phyloP scores from a whole-genome alignment of 148 eudicot genomes.

The Pouteria glomerata region DNA sequence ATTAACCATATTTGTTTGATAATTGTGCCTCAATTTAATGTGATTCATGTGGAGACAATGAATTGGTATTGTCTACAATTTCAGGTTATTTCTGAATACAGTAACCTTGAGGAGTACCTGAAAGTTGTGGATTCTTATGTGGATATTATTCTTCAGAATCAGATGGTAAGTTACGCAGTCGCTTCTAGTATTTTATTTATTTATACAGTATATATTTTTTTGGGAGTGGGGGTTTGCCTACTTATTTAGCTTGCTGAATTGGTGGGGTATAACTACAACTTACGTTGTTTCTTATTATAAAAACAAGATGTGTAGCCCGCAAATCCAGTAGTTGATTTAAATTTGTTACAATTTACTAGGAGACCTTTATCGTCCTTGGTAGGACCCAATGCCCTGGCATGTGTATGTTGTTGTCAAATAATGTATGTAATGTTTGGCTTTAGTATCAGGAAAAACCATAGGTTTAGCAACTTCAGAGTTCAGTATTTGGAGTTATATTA shows the following conservation, averaged over 20 bases:
- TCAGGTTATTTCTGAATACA: slow-evolving; percentile 44
- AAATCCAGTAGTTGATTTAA: neutral
- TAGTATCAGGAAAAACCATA: neutral
- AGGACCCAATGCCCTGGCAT: neutral
- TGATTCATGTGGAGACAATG: neutral
- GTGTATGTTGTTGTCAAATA: neutral
- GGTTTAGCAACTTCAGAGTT: neutral
- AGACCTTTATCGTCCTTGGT: neutral
- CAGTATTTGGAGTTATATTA: neutral
- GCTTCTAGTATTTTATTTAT: neutral
- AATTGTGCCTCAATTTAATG: neutral
- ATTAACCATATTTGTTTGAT: neutral
- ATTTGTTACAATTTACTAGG: neutral
- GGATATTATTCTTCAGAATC: slow-evolving; percentile 62
- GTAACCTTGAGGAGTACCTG: slow-evolving; percentile 48
- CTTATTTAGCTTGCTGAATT: neutral
- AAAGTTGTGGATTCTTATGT: slow-evolving; percentile 61
- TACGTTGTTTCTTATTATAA: neutral
- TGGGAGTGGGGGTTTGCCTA: neutral
- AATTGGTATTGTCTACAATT: slow-evolving; percentile 12
- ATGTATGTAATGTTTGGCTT: neutral
- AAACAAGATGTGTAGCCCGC: neutral
- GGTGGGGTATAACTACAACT: neutral
- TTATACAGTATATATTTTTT: neutral
- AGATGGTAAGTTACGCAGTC: slow-evolving; percentile 48